A percentile compares a stretch with the other conserved stretches of the same genome.
Conservation (phyloP, 2,329 filamentous ascomycete species). For the Pseudogymnoascus sp. region DNA sequence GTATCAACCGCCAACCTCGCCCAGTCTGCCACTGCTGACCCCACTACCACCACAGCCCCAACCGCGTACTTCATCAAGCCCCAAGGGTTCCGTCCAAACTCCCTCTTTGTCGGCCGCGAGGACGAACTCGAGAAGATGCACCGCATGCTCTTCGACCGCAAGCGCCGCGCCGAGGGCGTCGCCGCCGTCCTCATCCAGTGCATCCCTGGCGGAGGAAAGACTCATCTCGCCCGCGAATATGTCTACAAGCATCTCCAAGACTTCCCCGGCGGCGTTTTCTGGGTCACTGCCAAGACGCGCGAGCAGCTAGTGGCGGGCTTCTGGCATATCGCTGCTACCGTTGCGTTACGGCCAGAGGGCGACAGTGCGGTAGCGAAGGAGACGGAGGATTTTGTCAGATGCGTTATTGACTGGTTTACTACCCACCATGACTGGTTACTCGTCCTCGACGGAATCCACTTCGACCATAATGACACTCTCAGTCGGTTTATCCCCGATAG, state of each 20-base stretch:
- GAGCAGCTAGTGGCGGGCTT: conserved; percentile 53
- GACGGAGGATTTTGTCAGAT: conserved; percentile 39
- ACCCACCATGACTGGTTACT: conserved; percentile 55
- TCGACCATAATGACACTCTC: conserved; percentile 47
- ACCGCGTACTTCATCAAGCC: conserved; percentile 36
- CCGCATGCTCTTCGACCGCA: conserved; percentile 47
- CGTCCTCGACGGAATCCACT: conserved; percentile 58
- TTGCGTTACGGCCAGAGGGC: conserved; percentile 32
- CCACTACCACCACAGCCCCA: conserved; percentile 11
- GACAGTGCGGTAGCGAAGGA: conserved; percentile 32
- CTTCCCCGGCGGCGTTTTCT: conserved; percentile 61
- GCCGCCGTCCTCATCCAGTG: conserved; percentile 56
- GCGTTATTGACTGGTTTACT: conserved; percentile 55
- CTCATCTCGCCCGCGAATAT: conserved; percentile 60
- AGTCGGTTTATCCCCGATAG: conserved; percentile 56
- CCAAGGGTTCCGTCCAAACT: conserved; percentile 52
- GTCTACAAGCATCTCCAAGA: conserved; percentile 49
- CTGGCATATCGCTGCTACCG: conserved; percentile 56
- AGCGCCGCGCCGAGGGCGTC: conserved; percentile 46
- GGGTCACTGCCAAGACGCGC: conserved; percentile 54
- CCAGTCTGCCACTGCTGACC: conserved; percentile 13
- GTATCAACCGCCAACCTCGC: conserved; percentile 22
- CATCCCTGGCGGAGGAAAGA: conserved; percentile 59
- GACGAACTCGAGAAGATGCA: conserved; percentile 51
- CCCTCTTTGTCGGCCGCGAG: conserved; percentile 52